Conservation (phyloP, 2,329 filamentous ascomycete genomes). For the Alternaria novae-zelandiae region DNA sequence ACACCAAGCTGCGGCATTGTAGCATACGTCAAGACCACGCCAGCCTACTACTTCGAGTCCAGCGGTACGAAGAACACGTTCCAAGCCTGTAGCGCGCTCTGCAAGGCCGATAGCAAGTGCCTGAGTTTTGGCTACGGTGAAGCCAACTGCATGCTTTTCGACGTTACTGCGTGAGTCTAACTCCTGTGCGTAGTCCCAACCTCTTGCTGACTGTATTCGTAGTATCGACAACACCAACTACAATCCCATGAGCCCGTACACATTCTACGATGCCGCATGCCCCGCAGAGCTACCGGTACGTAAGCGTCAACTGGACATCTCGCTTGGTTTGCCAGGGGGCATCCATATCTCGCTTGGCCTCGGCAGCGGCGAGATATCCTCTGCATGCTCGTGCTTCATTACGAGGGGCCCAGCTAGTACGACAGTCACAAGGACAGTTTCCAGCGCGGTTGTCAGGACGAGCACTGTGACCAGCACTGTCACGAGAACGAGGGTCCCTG, state of each 20-base stretch:
- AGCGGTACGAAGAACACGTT: conserved; percentile 43
- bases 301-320: conserved; percentile 33
- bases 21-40: conserved; percentile 38
- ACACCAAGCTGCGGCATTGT: conserved; percentile 35
- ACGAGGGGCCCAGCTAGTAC: conserved; percentile 30
- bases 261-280: conserved; percentile 40
- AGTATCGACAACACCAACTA: conserved; percentile 41
- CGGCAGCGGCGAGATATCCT: conserved; percentile 24
- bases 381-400: conserved; percentile 43
- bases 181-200: neutral
- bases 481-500: conserved; percentile 5
- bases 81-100: conserved; percentile 35
- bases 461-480: conserved; percentile 4
- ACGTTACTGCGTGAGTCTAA: conserved; percentile 35
- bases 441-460: conserved; percentile 23
- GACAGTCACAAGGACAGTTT: conserved; percentile 33
- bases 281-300: conserved; percentile 36
- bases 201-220: neutral
- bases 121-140: conserved; percentile 43
- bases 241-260: conserved; percentile 44
- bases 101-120: conserved; percentile 41
- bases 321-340: conserved; percentile 10
- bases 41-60: conserved; percentile 44
- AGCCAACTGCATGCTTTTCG: conserved; percentile 44
- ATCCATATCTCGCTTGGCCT: conserved; percentile 36